Percentiles rank a stretch among this genome's conserved stretches.
phyloP scores from a whole-genome alignment of 345 rosid genomes.

The Aquilaria yunnanensis region DNA sequence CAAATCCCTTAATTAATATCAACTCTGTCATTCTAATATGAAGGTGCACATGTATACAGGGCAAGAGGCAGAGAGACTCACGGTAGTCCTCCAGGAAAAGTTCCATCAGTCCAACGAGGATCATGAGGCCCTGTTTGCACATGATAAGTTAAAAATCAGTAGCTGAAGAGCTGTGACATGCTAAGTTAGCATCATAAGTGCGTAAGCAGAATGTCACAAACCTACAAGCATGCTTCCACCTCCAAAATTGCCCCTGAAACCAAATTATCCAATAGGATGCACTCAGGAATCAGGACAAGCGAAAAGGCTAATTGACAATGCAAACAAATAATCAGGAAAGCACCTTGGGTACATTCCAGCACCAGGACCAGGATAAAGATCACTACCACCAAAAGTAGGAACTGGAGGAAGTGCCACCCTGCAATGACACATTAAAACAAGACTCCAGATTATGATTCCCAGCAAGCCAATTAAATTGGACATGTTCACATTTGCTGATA shows the following conservation, averaged over 20 bases:
- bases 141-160: constrained; percentile 12
- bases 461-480: constrained; percentile 6
- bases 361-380: constrained; percentile 63
- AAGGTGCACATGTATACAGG: neutral
- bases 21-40: neutral
- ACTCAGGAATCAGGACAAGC: constrained; percentile 1
- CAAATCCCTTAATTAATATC: constrained; percentile 10
- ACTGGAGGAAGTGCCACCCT: constrained; percentile 61
- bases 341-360: constrained; percentile 88
- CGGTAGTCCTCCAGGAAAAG: constrained; percentile 46
- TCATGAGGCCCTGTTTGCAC: constrained; percentile 64
- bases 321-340: neutral
- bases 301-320: neutral
- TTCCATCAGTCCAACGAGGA: constrained; percentile 54
- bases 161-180: neutral
- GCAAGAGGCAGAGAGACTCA: constrained; percentile 27
- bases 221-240: constrained; percentile 78
- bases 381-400: constrained; percentile 35
- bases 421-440: neutral
- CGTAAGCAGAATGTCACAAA: constrained; percentile 17
- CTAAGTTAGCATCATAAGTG: constrained; percentile 2
- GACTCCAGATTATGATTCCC: no score
- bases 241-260: constrained; percentile 54
- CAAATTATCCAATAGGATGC: neutral
- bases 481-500: neutral